These are phyloP conservation scores for Pistacia integerrima DNA, from an alignment of 345 rosid genomes.

Conservation along the genomic window DNA sequence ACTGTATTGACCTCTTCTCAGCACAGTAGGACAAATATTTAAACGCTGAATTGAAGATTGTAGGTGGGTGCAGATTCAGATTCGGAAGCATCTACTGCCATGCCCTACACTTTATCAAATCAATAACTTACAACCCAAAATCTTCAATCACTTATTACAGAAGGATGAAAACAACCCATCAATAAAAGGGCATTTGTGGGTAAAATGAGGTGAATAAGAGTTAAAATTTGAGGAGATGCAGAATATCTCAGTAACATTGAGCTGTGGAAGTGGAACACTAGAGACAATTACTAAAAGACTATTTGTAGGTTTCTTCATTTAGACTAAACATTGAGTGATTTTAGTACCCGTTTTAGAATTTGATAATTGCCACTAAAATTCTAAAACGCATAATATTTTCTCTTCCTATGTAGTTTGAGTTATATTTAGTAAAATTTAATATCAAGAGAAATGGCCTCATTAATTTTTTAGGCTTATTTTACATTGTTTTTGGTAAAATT, in stretches of 20 bases:
- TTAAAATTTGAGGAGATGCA: background rate
- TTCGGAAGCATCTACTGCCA: background rate
- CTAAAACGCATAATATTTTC: too few relatives aligned
- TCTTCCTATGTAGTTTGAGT: too few relatives aligned
- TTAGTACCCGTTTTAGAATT: too few relatives aligned
- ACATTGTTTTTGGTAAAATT: too few relatives aligned
- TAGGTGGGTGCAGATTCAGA: background rate
- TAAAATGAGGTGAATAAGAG: background rate
- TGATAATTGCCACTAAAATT: too few relatives aligned
- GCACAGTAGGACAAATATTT: constrained; percentile 1
- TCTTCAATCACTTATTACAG: background rate
- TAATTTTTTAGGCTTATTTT: too few relatives aligned
- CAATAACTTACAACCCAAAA: background rate
- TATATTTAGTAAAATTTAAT: too few relatives aligned
- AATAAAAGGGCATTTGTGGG: too few relatives aligned
- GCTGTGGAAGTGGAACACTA: background rate
- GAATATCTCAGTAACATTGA: background rate
- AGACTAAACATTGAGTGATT: too few relatives aligned
- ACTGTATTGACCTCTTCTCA: background rate
- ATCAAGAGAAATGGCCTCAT: too few relatives aligned
- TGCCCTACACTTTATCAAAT: background rate
- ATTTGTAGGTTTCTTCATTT: too few relatives aligned
- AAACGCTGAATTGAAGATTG: background rate
- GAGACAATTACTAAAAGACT: background rate
- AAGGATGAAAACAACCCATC: background rate